Percentiles rank a stretch among this genome's conserved stretches.
phyloP scores from a whole-genome alignment of 2,329 filamentous ascomycete genomes.

The Trichoderma gracile region DNA sequence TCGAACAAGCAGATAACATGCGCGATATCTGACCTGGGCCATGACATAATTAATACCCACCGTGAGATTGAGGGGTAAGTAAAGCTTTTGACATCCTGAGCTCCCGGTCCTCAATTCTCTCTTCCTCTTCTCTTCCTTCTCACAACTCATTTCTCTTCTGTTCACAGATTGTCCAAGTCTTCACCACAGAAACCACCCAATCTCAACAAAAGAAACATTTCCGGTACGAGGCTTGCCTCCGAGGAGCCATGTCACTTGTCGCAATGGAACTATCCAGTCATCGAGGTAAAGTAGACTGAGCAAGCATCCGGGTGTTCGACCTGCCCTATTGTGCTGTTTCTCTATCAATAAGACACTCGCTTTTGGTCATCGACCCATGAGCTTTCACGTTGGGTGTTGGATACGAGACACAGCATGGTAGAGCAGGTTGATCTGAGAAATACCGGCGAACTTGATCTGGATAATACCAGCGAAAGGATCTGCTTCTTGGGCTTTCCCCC shows the following conservation, averaged over 20 bases:
- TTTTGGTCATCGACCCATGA: not conserved
- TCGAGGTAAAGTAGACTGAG: conserved; percentile 50
- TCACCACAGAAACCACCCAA: not conserved
- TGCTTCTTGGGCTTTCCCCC: conserved; percentile 62
- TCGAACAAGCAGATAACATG: not conserved
- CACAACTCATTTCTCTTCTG: not conserved
- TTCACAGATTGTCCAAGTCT: not conserved
- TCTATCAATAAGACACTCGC: not conserved
- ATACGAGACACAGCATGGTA: conserved; percentile 29
- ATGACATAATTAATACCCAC: conserved; percentile 24
- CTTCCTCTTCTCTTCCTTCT: not conserved
- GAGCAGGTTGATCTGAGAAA: conserved; percentile 62
- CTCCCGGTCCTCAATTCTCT: not conserved
- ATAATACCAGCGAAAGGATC: conserved; percentile 87
- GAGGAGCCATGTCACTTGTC: conserved; percentile 28
- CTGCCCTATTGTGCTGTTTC: conserved; percentile 25
- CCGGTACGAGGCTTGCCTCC: conserved; percentile 26
- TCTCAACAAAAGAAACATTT: not conserved
- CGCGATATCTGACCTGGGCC: conserved; percentile 14
- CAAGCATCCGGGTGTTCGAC: conserved; percentile 51
- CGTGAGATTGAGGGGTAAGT: conserved; percentile 23
- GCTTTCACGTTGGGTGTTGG: not conserved
- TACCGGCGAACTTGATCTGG: conserved; percentile 84
- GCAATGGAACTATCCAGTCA: conserved; percentile 40
- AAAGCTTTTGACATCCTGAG: not conserved